A percentile compares a stretch with the other conserved stretches of the same genome.
phyloP scores from a whole-genome alignment of 2,329 filamentous ascomycete species.

The Didymella segeticola region DNA sequence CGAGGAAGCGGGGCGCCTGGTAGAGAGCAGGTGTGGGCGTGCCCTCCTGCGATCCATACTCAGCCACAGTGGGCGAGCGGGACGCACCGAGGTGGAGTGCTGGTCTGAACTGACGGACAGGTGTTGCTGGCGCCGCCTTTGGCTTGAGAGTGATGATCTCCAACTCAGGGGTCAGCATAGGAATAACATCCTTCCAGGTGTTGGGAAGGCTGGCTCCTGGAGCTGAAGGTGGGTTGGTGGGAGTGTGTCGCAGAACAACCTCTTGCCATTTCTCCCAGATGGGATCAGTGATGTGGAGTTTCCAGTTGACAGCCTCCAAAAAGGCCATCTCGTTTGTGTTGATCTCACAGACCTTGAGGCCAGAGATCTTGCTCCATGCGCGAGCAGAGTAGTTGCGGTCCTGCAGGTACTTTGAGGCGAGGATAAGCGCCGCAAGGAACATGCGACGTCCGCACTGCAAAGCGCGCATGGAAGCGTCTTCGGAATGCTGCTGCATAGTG shows the following conservation, averaged over 20 bases:
- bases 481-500: constrained; percentile 77
- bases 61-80: constrained; percentile 33
- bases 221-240: constrained; percentile 56
- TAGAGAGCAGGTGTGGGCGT: constrained; percentile 52
- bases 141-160: constrained; percentile 55
- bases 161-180: constrained; percentile 63
- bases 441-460: constrained; percentile 96
- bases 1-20: constrained; percentile 56
- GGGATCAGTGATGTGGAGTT: constrained; percentile 88
- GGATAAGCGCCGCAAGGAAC: constrained; percentile 92
- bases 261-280: constrained; percentile 94
- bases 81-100: constrained; percentile 32
- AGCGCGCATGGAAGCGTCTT: constrained; percentile 76
- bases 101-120: constrained; percentile 34
- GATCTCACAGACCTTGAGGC: constrained; percentile 90
- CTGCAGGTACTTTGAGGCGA: constrained; percentile 97
- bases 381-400: constrained; percentile 97
- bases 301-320: constrained; percentile 88
- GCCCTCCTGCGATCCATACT: constrained; percentile 49
- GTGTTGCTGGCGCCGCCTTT: constrained; percentile 38
- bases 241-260: constrained; percentile 84
- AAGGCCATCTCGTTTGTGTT: constrained; percentile 97
- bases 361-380: constrained; percentile 99
- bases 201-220: constrained; percentile 47
- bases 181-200: constrained; percentile 60